Evolutionary conservation across 1,284 basidiomycete genomes (phyloP).

Genomic region (Omphalotus olearius): DNA sequence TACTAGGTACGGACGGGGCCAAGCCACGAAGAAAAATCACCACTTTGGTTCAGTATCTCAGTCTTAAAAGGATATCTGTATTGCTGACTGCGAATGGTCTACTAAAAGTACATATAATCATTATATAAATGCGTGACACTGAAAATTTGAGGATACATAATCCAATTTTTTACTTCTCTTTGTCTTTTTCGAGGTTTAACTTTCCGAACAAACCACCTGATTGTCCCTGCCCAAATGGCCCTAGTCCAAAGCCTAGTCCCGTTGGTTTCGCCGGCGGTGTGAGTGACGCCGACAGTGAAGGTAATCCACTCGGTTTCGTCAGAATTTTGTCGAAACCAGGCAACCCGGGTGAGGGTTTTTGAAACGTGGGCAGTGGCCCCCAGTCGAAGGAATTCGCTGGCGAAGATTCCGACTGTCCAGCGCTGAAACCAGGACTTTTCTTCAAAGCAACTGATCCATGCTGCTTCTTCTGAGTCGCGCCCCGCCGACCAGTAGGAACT

Average conservation of each 20-base stretch:
- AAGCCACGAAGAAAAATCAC: too few relatives aligned
- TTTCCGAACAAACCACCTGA: neutral
- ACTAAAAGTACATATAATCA: too few relatives aligned
- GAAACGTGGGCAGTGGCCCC: conserved; percentile 56
- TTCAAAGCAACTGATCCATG: conserved; percentile 38
- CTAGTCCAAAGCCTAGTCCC: neutral
- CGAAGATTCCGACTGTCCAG: conserved; percentile 14
- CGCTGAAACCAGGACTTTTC: conserved; percentile 26
- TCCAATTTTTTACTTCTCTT: too few relatives aligned
- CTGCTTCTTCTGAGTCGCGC: conserved; percentile 34
- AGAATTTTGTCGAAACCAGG: conserved; percentile 4
- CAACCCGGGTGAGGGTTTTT: conserved; percentile 19
- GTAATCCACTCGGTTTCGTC: neutral
- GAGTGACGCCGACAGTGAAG: neutral
- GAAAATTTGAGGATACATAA: too few relatives aligned
- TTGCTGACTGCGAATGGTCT: too few relatives aligned
- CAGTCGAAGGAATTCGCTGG: conserved; percentile 50
- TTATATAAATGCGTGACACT: too few relatives aligned
- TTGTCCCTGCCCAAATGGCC: neutral
- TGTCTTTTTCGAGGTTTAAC: conserved; percentile 5
- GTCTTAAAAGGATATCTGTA: too few relatives aligned
- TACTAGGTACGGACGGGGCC: too few relatives aligned
- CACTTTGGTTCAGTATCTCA: too few relatives aligned
- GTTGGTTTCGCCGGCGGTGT: neutral
- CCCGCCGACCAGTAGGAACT: conserved; percentile 27